A percentile compares a stretch with the other conserved stretches of the same genome.
Evolutionary conservation across 495 filamentous ascomycete genomes (phyloP).

Genomic region (Thermochaetoides thermophila): DNA sequence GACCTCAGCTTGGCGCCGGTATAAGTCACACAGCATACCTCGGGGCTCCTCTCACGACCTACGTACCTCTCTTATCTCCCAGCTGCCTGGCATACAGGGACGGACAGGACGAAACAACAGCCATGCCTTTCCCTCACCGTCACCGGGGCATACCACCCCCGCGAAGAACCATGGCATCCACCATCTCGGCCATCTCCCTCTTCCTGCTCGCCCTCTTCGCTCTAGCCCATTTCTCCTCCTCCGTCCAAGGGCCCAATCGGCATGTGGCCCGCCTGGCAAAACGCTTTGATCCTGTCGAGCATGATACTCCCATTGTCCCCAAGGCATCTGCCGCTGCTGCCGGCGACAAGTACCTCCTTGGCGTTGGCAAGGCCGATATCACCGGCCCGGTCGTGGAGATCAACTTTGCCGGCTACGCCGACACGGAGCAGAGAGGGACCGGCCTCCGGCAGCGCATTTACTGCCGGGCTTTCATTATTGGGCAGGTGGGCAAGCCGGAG

Average conservation of each 20-base stretch:
- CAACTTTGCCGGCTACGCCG: constrained; percentile 58
- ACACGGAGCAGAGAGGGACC: constrained; percentile 58
- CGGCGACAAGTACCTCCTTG: constrained; percentile 55
- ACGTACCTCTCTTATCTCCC: no score
- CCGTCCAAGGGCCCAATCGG: neutral
- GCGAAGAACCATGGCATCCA: constrained; percentile 2
- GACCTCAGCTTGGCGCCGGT: no score
- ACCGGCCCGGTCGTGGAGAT: constrained; percentile 58
- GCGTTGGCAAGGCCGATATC: constrained; percentile 88
- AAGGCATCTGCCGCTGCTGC: constrained; percentile 15
- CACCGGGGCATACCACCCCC: constrained; percentile 1
- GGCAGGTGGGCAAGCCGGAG: constrained; percentile 46
- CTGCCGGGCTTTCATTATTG: constrained; percentile 82
- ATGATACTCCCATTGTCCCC: neutral
- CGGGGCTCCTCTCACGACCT: no score
- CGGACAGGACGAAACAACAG: neutral
- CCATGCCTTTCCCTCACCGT: constrained; percentile 4
- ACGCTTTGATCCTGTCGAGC: no score
- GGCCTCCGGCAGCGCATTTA: constrained; percentile 77
- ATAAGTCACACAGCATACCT: no score
- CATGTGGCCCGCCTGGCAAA: no score
- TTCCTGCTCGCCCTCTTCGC: constrained; percentile 12
- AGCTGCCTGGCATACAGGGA: neutral
- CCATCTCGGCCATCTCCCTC: constrained; percentile 9
- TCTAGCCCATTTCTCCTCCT: constrained; percentile 4